Conservation (phyloP, 2,329 filamentous ascomycete species). For the Rhytidhysteron rufulum region DNA sequence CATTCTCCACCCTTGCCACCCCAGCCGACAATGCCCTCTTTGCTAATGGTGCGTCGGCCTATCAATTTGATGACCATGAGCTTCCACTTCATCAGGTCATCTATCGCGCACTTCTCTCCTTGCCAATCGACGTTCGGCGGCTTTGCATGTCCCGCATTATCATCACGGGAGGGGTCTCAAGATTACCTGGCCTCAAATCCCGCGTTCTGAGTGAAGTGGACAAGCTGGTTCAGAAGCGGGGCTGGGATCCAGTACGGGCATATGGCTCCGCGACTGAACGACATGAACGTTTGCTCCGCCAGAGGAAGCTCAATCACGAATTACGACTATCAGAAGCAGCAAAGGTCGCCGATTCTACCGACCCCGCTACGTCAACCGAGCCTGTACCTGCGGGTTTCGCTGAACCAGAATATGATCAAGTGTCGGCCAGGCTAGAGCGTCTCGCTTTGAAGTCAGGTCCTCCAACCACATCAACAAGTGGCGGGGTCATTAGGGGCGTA, state of each 20-base stretch:
- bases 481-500: slow-evolving; percentile 61
- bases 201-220: slow-evolving; percentile 74
- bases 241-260: slow-evolving; percentile 75
- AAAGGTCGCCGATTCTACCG: slow-evolving; percentile 17
- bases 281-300: slow-evolving; percentile 23
- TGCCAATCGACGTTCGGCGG: slow-evolving; percentile 78
- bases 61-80: slow-evolving; percentile 81
- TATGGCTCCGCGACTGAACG: slow-evolving; percentile 54
- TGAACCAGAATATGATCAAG: slow-evolving; percentile 51
- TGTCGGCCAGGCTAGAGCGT: slow-evolving; percentile 56
- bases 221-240: slow-evolving; percentile 60
- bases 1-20: slow-evolving; percentile 67
- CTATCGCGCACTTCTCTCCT: slow-evolving; percentile 68
- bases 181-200: slow-evolving; percentile 72
- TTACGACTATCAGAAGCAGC: slow-evolving; percentile 16
- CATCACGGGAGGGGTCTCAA: slow-evolving; percentile 76
- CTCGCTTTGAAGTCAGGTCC: slow-evolving; percentile 42
- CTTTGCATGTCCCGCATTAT: slow-evolving; percentile 86
- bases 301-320: slow-evolving; percentile 20
- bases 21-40: slow-evolving; percentile 76
- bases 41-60: slow-evolving; percentile 47
- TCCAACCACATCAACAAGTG: slow-evolving; percentile 36
- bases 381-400: slow-evolving; percentile 39
- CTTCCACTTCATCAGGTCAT: slow-evolving; percentile 71
- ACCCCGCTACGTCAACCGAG: slow-evolving; percentile 6